Conservation (phyloP, 1,284 basidiomycete genomes). For the Trichosporon asahii region DNA sequence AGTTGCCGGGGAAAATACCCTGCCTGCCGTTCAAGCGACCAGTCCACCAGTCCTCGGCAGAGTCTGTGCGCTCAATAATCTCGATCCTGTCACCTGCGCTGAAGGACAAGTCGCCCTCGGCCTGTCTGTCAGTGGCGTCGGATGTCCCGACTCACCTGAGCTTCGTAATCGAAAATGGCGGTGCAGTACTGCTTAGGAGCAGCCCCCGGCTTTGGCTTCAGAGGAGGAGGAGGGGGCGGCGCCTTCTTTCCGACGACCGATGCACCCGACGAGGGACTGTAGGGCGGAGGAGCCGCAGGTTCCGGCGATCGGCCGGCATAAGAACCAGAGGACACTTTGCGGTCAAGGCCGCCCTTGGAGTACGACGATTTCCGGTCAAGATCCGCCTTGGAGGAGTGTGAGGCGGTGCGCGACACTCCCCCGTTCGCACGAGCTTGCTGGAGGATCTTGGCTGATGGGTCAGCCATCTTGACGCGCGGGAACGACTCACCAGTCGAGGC, state of each 20-base stretch:
- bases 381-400: constrained; percentile 48
- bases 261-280: constrained; percentile 23
- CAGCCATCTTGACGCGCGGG: background rate
- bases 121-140: constrained; percentile 54
- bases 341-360: constrained; percentile 38
- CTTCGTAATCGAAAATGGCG: constrained; percentile 91
- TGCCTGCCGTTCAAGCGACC: constrained; percentile 76
- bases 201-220: constrained; percentile 69
- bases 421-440: constrained; percentile 18
- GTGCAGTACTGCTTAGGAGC: constrained; percentile 69
- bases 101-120: constrained; percentile 91
- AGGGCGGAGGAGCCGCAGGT: constrained; percentile 49
- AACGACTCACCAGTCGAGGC: constrained; percentile 68
- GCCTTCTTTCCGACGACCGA: constrained; percentile 61
- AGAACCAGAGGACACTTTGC: constrained; percentile 50
- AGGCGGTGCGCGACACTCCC: constrained; percentile 42
- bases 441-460: constrained; percentile 30
- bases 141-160: constrained; percentile 58
- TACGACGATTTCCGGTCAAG: constrained; percentile 44
- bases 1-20: constrained; percentile 87
- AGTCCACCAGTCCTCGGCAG: constrained; percentile 97
- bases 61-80: constrained; percentile 78
- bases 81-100: constrained; percentile 89
- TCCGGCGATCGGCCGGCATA: constrained; percentile 36
- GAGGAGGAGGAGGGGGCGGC: constrained; percentile 80